phyloP scores from a whole-genome alignment of 2,329 filamentous ascomycete species.

The Penicillium sp. region DNA sequence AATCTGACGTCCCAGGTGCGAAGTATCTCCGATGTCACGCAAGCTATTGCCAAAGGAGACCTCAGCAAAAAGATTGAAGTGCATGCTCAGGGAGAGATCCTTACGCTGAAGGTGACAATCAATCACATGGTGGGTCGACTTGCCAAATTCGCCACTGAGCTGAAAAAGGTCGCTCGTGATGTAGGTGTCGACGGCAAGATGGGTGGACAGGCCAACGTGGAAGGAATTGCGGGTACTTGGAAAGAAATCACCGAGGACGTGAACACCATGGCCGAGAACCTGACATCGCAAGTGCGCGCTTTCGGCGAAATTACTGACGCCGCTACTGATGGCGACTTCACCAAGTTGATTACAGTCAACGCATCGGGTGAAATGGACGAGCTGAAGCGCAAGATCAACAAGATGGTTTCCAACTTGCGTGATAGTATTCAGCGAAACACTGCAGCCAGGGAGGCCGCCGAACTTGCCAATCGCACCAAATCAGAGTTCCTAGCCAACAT shows the following conservation, averaged over 20 bases:
- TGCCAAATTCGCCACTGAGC: constrained; percentile 92
- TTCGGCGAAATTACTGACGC: constrained; percentile 99
- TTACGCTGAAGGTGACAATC: constrained; percentile 91
- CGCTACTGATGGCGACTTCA: constrained; percentile 94
- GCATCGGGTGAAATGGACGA: constrained; percentile 99
- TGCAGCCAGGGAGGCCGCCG: constrained; percentile 88
- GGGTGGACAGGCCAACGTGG: constrained; percentile 93
- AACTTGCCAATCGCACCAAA: constrained; percentile 96
- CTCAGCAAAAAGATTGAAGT: constrained; percentile 96
- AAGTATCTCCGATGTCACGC: constrained; percentile 89
- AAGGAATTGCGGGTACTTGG: constrained; percentile 89
- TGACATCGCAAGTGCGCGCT: constrained; percentile 94
- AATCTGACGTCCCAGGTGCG: constrained; percentile 68
- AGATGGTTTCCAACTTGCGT: constrained; percentile 94
- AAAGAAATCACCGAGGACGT: constrained; percentile 97
- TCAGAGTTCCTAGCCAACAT: constrained; percentile 98
- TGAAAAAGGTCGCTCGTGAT: constrained; percentile 92
- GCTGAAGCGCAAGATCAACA: constrained; percentile 97
- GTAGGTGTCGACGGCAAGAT: constrained; percentile 98
- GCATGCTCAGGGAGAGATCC: constrained; percentile 89
- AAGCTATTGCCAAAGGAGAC: constrained; percentile 91
- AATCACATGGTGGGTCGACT: constrained; percentile 98
- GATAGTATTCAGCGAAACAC: constrained; percentile 98
- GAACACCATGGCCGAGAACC: constrained; percentile 82
- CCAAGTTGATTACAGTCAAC: constrained; percentile 92